phyloP scores from a whole-genome alignment of 2,329 filamentous ascomycete genomes.

The Rutstroemia sp. region DNA sequence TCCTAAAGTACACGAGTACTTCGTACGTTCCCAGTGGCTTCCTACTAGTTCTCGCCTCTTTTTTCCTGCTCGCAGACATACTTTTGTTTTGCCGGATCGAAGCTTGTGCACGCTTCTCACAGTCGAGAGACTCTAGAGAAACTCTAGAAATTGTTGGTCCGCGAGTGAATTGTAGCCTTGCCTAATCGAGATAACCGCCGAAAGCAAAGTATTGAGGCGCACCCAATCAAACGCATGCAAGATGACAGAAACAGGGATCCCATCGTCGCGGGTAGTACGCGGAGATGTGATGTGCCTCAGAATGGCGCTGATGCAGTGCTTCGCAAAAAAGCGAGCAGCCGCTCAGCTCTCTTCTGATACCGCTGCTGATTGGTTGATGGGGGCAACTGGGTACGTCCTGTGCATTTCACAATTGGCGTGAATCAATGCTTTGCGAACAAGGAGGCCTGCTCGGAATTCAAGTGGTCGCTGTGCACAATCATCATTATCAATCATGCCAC shows the following conservation, averaged over 20 bases:
- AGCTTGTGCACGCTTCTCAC: neutral
- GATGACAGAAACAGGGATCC: conserved; percentile 18
- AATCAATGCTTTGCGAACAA: too few relatives aligned
- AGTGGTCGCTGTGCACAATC: too few relatives aligned
- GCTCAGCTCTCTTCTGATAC: conserved; percentile 18
- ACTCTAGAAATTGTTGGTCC: conserved; percentile 6
- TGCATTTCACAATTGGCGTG: neutral
- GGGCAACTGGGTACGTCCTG: neutral
- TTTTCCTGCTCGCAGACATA: too few relatives aligned
- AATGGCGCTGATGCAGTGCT: conserved; percentile 20
- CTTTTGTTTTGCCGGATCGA: neutral
- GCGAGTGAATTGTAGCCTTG: conserved; percentile 20
- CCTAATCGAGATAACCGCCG: conserved; percentile 30
- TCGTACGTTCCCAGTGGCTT: too few relatives aligned
- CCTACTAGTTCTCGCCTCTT: too few relatives aligned
- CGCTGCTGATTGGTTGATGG: neutral
- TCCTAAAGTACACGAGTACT: too few relatives aligned
- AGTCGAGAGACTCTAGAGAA: neutral
- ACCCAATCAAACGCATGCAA: conserved; percentile 17
- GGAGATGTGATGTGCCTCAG: conserved; percentile 25
- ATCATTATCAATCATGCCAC: too few relatives aligned
- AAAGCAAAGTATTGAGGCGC: conserved; percentile 19
- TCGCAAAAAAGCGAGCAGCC: conserved; percentile 16
- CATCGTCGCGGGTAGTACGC: conserved; percentile 21
- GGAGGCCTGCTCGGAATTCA: too few relatives aligned